Evolutionary conservation across 2,329 filamentous ascomycete genomes (phyloP), one percentile per base, ranked within the genome.

Genomic region (Fusarium torulosum): DNA sequence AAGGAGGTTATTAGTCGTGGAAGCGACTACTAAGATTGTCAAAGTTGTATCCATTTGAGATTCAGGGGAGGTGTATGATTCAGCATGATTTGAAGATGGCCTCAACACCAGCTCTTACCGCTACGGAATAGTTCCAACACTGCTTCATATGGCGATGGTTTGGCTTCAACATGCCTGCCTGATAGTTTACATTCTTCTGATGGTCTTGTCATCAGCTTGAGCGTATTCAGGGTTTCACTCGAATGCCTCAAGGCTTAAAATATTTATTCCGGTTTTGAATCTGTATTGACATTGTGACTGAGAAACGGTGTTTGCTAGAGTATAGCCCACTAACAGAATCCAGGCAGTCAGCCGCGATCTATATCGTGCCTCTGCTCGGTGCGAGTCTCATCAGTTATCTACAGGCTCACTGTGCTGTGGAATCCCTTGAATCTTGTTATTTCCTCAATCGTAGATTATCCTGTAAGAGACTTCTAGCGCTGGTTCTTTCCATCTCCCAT

Each of bases 1-100:
- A 86, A 86, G 67, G 85, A 87, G 69, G 76, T 87, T 20, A 74
- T 86, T 19, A 85, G 83, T 69, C 83, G 84, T 42, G 83, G 85
- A 23, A 77, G 80, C 17, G 84, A 86, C 74, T 86, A 86, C 65
- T 86, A 55, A 25, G 9, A 45, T 41, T 57, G 25, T 33, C 4
- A n/a, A 33, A 37, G 13, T 27, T 19, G 7, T 45, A 1, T n/a
- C 15, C 3, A 40, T 37, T n/a, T 14, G 7, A 23, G 31, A 1
- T 37, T 17, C 13, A 9, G 6, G 3, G 14, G 25, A 6, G 10
- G 13, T n/a, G 29, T 37, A 29, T 37, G 41, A 23, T 71, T 70
- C 53, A 72, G 62, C 55, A 54, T n/a, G 23, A 15, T n/a, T 19
- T 46, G n/a, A 21, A 23, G 43, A 44, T 47, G 33, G 37, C 7